Percentiles rank a stretch among this genome's conserved stretches.
Evolutionary conservation across 352 stramenopile species (phyloP).

Genomic region (Pythium phragmiticola): DNA sequence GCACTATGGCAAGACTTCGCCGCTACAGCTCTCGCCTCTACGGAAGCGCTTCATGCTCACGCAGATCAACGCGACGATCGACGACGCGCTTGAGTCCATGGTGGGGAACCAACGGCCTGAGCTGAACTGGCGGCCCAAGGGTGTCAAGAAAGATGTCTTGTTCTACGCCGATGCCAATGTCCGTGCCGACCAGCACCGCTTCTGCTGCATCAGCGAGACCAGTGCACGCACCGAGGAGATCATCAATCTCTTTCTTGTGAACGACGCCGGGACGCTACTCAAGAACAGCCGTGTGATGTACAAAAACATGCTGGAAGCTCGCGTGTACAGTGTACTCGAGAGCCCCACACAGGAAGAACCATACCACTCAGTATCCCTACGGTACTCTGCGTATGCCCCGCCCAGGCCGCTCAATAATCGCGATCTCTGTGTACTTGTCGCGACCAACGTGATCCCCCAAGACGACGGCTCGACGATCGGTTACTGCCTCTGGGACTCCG

Average conservation of each 20-base stretch:
- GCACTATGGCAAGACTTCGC: too few relatives aligned
- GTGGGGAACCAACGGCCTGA: slow-evolving; percentile 32
- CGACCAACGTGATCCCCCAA: slow-evolving; percentile 28
- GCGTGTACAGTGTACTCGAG: slow-evolving; percentile 42
- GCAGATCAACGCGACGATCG: slow-evolving; percentile 29
- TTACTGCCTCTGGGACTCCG: slow-evolving; percentile 65
- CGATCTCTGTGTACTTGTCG: slow-evolving; percentile 45
- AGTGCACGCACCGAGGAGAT: slow-evolving; percentile 38
- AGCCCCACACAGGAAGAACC: slow-evolving; percentile 38
- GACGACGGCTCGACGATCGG: slow-evolving; percentile 49
- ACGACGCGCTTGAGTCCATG: slow-evolving; percentile 47
- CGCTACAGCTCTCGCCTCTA: not conserved
- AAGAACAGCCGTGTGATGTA: slow-evolving; percentile 47
- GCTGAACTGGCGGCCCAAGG: slow-evolving; percentile 44
- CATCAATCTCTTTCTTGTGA: slow-evolving; percentile 50
- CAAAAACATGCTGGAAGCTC: slow-evolving; percentile 46
- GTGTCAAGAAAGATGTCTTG: slow-evolving; percentile 41
- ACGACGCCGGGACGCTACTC: slow-evolving; percentile 35
- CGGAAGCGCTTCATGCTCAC: slow-evolving; percentile 10
- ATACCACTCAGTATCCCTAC: slow-evolving; percentile 33
- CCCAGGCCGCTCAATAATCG: slow-evolving; percentile 36
- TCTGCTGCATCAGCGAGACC: slow-evolving; percentile 53
- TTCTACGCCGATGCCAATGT: slow-evolving; percentile 52
- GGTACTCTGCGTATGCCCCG: slow-evolving; percentile 35
- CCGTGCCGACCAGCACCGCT: slow-evolving; percentile 41